These are phyloP conservation scores for Colletotrichum scovillei DNA, from an alignment of 2,329 filamentous ascomycete species.

Conservation along the genomic window DNA sequence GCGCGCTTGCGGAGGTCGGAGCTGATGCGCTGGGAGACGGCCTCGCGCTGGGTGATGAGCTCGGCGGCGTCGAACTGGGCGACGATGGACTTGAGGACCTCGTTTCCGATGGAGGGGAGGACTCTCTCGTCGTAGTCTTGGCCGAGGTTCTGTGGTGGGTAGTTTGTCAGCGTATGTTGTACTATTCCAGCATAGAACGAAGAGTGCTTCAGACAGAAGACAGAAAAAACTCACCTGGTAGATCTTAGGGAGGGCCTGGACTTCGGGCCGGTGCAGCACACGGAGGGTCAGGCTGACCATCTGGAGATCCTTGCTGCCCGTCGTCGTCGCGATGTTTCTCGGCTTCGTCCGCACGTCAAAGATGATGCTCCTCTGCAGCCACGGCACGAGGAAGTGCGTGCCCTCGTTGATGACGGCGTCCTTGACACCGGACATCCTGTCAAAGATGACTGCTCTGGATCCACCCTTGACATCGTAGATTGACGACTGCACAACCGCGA, in stretches of 20 bases:
- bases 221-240: slow-evolving; percentile 79
- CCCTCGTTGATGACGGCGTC: slow-evolving; percentile 94
- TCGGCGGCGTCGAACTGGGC: slow-evolving; percentile 99
- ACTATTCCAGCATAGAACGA: too few species aligned
- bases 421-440: slow-evolving; percentile 91
- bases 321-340: slow-evolving; percentile 96
- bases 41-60: slow-evolving; percentile 98
- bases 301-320: slow-evolving; percentile 98
- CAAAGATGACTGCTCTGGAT: slow-evolving; percentile 96
- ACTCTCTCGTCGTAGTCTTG: slow-evolving; percentile 99
- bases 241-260: slow-evolving; percentile 93
- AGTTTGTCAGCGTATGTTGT: slow-evolving; percentile 12
- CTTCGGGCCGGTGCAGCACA: slow-evolving; percentile 94
- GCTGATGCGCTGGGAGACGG: slow-evolving; percentile 94
- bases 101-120: slow-evolving; percentile 97
- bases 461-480: slow-evolving; percentile 98
- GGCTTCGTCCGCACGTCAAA: slow-evolving; percentile 99
- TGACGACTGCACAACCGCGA: slow-evolving; percentile 77
- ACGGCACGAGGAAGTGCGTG: slow-evolving; percentile 95
- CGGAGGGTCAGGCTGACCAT: slow-evolving; percentile 99
- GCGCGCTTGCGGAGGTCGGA: slow-evolving; percentile 92
- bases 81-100: slow-evolving; percentile 98
- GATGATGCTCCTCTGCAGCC: slow-evolving; percentile 93
- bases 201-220: too few species aligned
- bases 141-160: slow-evolving; percentile 81